phyloP scores from a whole-genome alignment of 805 yeast genomes.

The Starmera quercuum region DNA sequence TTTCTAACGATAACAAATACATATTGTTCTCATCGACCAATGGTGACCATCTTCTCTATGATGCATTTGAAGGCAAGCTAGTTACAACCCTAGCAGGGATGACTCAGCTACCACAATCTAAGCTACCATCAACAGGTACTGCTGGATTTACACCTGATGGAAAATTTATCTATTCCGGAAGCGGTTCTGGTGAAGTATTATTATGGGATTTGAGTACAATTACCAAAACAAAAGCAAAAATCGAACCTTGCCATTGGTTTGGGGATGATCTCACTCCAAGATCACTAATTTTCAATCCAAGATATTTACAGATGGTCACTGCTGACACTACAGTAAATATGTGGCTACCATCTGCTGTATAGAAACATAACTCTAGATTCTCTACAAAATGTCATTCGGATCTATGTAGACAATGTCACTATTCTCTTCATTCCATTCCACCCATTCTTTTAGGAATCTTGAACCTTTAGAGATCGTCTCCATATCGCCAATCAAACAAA shows the following conservation, averaged over 20 bases:
- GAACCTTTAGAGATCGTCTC: slow-evolving; percentile 47
- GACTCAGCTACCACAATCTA: slow-evolving; percentile 33
- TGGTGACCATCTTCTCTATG: slow-evolving; percentile 53
- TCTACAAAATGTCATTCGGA: slow-evolving; percentile 24
- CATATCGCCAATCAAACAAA: slow-evolving; percentile 82
- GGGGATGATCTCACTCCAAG: slow-evolving; percentile 29
- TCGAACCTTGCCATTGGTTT: slow-evolving; percentile 20
- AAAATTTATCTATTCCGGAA: slow-evolving; percentile 50
- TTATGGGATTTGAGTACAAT: slow-evolving; percentile 41
- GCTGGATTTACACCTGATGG: slow-evolving; percentile 66
- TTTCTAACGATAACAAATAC: slow-evolving; percentile 68
- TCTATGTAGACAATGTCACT: slow-evolving; percentile 67
- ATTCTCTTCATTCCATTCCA: slow-evolving; percentile 56
- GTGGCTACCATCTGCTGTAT: slow-evolving; percentile 14
- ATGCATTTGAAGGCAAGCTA: slow-evolving; percentile 58
- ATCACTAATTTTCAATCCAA: slow-evolving; percentile 32
- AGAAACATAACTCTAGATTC: too few relatives aligned
- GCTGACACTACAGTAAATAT: slow-evolving; percentile 14
- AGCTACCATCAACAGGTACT: slow-evolving; percentile 44
- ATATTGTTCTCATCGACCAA: slow-evolving; percentile 52
- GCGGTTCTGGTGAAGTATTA: slow-evolving; percentile 43
- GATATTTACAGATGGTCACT: slow-evolving; percentile 20
- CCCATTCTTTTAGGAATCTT: slow-evolving; percentile 57
- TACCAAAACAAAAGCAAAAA: slow-evolving; percentile 12
- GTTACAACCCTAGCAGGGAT: slow-evolving; percentile 42